Base-by-base conservation (phyloP, 2,329 filamentous ascomycete species). In the Drechslerella dactyloides region DNA sequence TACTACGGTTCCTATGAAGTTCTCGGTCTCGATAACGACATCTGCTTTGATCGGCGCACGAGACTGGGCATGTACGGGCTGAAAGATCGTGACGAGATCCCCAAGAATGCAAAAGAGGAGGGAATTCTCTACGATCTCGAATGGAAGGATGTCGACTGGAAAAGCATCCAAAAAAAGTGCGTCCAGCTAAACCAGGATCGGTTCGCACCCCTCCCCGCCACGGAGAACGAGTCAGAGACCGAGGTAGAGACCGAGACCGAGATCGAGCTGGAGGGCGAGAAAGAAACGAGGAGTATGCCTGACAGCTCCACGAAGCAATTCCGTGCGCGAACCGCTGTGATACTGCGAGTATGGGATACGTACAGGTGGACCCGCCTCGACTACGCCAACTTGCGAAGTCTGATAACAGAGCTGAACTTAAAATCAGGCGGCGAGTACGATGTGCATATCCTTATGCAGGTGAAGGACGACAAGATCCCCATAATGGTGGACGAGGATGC, bases 1-100 rank as follows among this genome's bases (percentile, higher is more conserved):
- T 86, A 90, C 1, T 85, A 93, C 77, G 94, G 94, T n/a, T 96
- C 91, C 0, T 93, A 96, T 76, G 87, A 92, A 8, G 79, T 93
- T 44, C 80, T 97, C 11, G 89, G 87, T 0, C 82, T 97, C 37
- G 86, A 89, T 17, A 86, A 96, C 75, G 89, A 96, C 76, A 86
- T 97, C 52, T 99, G 94, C 81, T 97, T 96, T 78, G 94, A 99
- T 75, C 85, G 94, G 1, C 96, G 90, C 78, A 93, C 93, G 1
- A 86, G 92, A 74, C 86, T 94, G 30, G 93, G 91, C 0, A 90
- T 93, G 0, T 99, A 99, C 76, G 52, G 82, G 83, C 2, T 83
- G 86, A 2, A 87, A 89, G 69, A 87, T 97, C 10, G 91, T 96
- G 77, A 79, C 17, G 57, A 69, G 37, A 65, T 58, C 23, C 60